phyloP scores from a whole-genome alignment of 1,139 yeast species.

The Hemisphaericaspora xylanilytica region DNA sequence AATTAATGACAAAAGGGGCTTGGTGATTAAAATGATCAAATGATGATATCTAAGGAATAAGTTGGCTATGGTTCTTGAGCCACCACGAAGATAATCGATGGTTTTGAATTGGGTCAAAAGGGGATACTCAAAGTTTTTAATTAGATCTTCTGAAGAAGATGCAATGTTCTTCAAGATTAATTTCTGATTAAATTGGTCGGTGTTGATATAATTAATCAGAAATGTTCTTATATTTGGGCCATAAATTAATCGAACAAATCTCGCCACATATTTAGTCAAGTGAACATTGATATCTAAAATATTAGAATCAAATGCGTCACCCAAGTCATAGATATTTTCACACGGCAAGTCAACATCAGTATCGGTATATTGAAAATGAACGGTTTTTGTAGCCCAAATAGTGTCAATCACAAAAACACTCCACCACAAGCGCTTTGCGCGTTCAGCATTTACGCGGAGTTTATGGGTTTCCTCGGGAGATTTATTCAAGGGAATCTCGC shows the following conservation, averaged over 20 bases:
- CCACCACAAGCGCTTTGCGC: slow-evolving; percentile 54
- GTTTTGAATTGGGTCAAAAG: slow-evolving; percentile 24
- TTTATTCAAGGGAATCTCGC: slow-evolving; percentile 13
- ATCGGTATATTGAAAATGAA: slow-evolving; percentile 48
- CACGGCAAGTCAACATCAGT: slow-evolving; percentile 49
- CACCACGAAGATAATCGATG: slow-evolving; percentile 20
- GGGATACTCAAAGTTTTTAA: slow-evolving; percentile 33
- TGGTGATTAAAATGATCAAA: slow-evolving; percentile 40
- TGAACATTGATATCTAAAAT: slow-evolving; percentile 40
- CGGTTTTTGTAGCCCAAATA: slow-evolving; percentile 50
- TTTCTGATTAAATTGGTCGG: slow-evolving; percentile 39
- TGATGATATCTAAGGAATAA: slow-evolving; percentile 48
- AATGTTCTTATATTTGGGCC: slow-evolving; percentile 40
- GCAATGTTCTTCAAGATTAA: slow-evolving; percentile 30
- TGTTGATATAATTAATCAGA: slow-evolving; percentile 39
- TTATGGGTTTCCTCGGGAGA: slow-evolving; percentile 3
- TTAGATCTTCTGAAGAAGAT: slow-evolving; percentile 28
- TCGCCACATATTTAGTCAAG: slow-evolving; percentile 37
- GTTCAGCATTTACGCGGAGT: slow-evolving; percentile 23
- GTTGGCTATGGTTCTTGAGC: slow-evolving; percentile 34
- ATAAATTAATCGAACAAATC: slow-evolving; percentile 32
- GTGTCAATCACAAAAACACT: slow-evolving; percentile 50
- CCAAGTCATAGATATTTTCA: slow-evolving; percentile 30
- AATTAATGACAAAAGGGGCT: slow-evolving; percentile 44
- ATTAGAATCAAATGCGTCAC: slow-evolving; percentile 33